Evolutionary conservation across 495 filamentous ascomycete species (phyloP).

Genomic region (Thozetella sp.): DNA sequence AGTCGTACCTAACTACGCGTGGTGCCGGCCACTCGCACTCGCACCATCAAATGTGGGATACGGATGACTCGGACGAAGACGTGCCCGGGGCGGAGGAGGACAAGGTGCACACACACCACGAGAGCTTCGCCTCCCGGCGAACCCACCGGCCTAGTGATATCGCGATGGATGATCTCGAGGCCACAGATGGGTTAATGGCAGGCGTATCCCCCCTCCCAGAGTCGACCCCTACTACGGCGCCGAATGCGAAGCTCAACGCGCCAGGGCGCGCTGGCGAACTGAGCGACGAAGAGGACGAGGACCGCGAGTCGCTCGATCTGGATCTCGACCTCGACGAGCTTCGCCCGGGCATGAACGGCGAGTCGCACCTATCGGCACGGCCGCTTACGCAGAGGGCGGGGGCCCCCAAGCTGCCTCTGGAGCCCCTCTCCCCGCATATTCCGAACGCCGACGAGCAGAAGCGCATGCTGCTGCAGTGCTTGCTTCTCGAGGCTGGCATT

Average conservation of each 20-base stretch:
- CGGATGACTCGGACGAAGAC: constrained; percentile 32
- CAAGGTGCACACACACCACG: constrained; percentile 16
- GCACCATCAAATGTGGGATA: constrained; percentile 36
- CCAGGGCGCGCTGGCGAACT: constrained; percentile 6
- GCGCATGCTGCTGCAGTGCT: constrained; percentile 73
- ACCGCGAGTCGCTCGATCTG: constrained; percentile 37
- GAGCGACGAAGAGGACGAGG: constrained; percentile 31
- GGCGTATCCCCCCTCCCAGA: constrained; percentile 49
- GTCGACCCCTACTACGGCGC: constrained; percentile 29
- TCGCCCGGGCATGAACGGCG: constrained; percentile 27
- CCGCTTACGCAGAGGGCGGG: constrained; percentile 11
- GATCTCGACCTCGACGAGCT: constrained; percentile 57
- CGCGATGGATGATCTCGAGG: constrained; percentile 40
- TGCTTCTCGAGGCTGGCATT: constrained; percentile 82
- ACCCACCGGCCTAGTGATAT: constrained; percentile 37
- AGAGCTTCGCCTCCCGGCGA: constrained; percentile 19
- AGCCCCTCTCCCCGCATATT: constrained; percentile 15
- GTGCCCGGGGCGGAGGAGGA: constrained; percentile 22
- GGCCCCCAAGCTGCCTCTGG: constrained; percentile 19
- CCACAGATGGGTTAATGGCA: constrained; percentile 45
- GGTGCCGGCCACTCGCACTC: constrained; percentile 56
- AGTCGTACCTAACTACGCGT: constrained; percentile 71
- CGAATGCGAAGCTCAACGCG: constrained; percentile 4
- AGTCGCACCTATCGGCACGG: constrained; percentile 15
- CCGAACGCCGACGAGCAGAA: constrained; percentile 46